Conservation (phyloP, 1,139 yeast genomes). For the Kluyveromyces marxianus region DNA sequence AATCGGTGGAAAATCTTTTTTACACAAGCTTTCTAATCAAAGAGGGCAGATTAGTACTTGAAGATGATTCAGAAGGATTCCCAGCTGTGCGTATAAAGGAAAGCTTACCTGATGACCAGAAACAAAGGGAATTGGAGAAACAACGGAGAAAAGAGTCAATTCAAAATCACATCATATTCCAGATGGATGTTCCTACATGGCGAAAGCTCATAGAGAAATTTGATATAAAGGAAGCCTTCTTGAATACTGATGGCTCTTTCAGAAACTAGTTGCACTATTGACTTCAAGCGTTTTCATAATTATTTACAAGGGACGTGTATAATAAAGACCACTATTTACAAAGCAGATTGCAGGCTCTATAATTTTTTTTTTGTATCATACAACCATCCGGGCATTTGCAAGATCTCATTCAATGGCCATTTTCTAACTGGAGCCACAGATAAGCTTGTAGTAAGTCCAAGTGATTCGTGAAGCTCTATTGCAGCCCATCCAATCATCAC, state of each 20-base stretch:
- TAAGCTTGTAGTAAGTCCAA: slow-evolving; percentile 41
- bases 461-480: slow-evolving; percentile 65
- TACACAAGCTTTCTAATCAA: slow-evolving; percentile 71
- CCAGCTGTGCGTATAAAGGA: slow-evolving; percentile 35
- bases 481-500: slow-evolving; percentile 98
- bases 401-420: slow-evolving; percentile 61
- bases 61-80: slow-evolving; percentile 43
- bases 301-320: neutral
- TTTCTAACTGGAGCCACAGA: slow-evolving; percentile 54
- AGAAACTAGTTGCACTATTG: no score
- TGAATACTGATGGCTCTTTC: slow-evolving; percentile 17
- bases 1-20: slow-evolving; percentile 77
- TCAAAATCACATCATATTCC: slow-evolving; percentile 60
- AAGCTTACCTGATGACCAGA: slow-evolving; percentile 23
- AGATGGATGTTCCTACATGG: slow-evolving; percentile 65
- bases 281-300: neutral
- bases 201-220: slow-evolving; percentile 40
- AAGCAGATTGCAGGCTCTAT: no score
- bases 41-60: slow-evolving; percentile 57
- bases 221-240: slow-evolving; percentile 46
- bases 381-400: slow-evolving; percentile 46
- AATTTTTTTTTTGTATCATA: no score
- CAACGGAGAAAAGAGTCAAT: slow-evolving; percentile 26
- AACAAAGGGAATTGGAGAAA: slow-evolving; percentile 24
- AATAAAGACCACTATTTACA: neutral